These are phyloP conservation scores for Neolentinus lepideus DNA, from an alignment of 1,284 basidiomycete genomes.

Conservation along the genomic window DNA sequence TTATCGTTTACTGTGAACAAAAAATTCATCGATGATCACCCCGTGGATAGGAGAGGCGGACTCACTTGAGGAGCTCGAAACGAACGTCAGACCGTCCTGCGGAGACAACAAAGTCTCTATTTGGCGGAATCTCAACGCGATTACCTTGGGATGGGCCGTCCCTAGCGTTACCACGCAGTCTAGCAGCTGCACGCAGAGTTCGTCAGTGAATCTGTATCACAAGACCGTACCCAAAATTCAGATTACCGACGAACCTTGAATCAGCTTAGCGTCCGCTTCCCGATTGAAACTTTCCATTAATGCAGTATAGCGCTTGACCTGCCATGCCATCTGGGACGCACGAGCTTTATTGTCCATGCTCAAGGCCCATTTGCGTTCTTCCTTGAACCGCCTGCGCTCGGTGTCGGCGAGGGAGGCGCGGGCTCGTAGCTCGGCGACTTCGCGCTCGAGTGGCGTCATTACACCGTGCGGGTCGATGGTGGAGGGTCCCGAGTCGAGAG, in stretches of 20 bases:
- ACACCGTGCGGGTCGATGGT: slow-evolving; percentile 47
- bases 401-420: slow-evolving; percentile 74
- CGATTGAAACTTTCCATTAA: slow-evolving; percentile 73
- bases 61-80: not conserved
- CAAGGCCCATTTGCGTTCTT: slow-evolving; percentile 78
- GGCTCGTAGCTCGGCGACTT: slow-evolving; percentile 62
- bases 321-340: slow-evolving; percentile 72
- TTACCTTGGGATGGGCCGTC: not conserved
- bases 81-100: not conserved
- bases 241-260: slow-evolving; percentile 57
- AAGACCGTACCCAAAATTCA: not conserved
- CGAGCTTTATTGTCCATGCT: slow-evolving; percentile 67
- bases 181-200: not conserved
- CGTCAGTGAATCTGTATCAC: not conserved
- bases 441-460: slow-evolving; percentile 61
- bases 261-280: slow-evolving; percentile 66
- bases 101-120: not conserved
- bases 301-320: slow-evolving; percentile 69
- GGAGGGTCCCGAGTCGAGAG: slow-evolving; percentile 33
- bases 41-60: not conserved
- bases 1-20: not conserved
- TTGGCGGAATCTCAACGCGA: not conserved
- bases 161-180: not conserved
- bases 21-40: not conserved
- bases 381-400: slow-evolving; percentile 71